Percentiles rank a stretch among this genome's conserved stretches.
These are phyloP conservation scores for Diaporthe helianthi DNA, from an alignment of 2,329 filamentous ascomycete genomes.

Conservation along the genomic window DNA sequence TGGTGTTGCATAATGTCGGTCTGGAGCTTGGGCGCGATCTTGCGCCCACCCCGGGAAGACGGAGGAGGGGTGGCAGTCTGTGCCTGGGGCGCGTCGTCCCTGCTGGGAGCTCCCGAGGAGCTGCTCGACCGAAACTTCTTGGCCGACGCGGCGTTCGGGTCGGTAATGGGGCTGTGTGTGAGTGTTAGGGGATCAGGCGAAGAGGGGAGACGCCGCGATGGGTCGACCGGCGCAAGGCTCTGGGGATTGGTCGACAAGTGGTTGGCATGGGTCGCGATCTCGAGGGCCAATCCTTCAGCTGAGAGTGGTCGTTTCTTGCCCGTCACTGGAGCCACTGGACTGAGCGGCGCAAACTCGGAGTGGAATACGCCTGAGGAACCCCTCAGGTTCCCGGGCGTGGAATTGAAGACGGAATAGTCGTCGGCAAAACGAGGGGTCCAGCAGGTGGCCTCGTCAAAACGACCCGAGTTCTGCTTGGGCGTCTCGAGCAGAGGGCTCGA, in stretches of 20 bases:
- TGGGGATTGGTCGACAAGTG: slow-evolving; percentile 63
- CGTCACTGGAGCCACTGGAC: slow-evolving; percentile 45
- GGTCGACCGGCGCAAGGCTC: slow-evolving; percentile 65
- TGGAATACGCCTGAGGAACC: slow-evolving; percentile 50
- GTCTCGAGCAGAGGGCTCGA: slow-evolving; percentile 65
- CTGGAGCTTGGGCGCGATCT: slow-evolving; percentile 58
- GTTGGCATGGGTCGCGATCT: slow-evolving; percentile 67
- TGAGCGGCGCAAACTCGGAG: slow-evolving; percentile 49
- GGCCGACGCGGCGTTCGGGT: slow-evolving; percentile 35
- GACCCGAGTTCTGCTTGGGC: slow-evolving; percentile 55
- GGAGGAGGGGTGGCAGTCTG: slow-evolving; percentile 65
- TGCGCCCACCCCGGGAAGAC: slow-evolving; percentile 62
- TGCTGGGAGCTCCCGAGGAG: slow-evolving; percentile 37
- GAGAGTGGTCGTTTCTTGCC: slow-evolving; percentile 60
- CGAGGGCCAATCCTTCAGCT: slow-evolving; percentile 54
- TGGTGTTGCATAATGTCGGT: slow-evolving; percentile 63
- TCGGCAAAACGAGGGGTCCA: slow-evolving; percentile 70
- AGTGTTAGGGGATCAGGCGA: slow-evolving; percentile 57
- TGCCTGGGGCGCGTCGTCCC: slow-evolving; percentile 51
- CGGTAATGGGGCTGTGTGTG: slow-evolving; percentile 38
- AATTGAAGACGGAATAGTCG: slow-evolving; percentile 70
- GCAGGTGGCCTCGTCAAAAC: slow-evolving; percentile 53
- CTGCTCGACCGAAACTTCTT: slow-evolving; percentile 57
- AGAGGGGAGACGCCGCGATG: slow-evolving; percentile 63
- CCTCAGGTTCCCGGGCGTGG: slow-evolving; percentile 65